Evolutionary conservation across 257 asterid species (phyloP), one percentile per base, ranked within the genome.

Genomic region (Paraleonurus japonicus): DNA sequence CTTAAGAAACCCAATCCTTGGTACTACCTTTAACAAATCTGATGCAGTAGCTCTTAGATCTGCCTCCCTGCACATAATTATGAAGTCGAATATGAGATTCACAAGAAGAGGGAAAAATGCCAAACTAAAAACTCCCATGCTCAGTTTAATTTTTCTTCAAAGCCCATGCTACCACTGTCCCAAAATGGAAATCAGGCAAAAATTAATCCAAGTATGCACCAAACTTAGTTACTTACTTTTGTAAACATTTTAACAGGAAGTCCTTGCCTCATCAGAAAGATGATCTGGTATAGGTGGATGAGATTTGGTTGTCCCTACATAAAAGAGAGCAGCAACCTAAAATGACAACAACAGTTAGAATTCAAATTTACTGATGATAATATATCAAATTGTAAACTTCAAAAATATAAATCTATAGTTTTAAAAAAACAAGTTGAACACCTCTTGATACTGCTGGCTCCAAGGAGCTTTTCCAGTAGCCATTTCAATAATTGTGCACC

Each of bases 391-490:
- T 55, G 12, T 19, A 53, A 61, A 74, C 53, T 15, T 48, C 51
- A n/a, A 37, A 41, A 15, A 61, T 48, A 69, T 51, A 59, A 41
- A 70, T 63, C 41, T 30, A 67, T 13, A 57, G 45, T 22, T 67
- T 30, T 47, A 65, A 55, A 51, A 30, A 74, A 45, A 45, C 26
- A 17, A 61, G 39, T 73, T 71, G 66, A 45, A 87, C 81, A 89
- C 88, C 89, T 81, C 99, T 80, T 88, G 98, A 78, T 90, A 95
- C 83, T 92, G 99, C 79, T 95, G 94, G 79, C 99, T 95, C 99
- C 99, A 95, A 27, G 98, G 99, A 81, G 99, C 97, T 82, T 92
- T 95, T 58, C 98, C 99, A 13, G 98, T 95, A 64, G 99, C 99
- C 99, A 95, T 95, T 88, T 95, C 99, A 67, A 95, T 92, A 43